Conservation (phyloP, 2,329 filamentous ascomycete species). For the Colletotrichum spinosum region DNA sequence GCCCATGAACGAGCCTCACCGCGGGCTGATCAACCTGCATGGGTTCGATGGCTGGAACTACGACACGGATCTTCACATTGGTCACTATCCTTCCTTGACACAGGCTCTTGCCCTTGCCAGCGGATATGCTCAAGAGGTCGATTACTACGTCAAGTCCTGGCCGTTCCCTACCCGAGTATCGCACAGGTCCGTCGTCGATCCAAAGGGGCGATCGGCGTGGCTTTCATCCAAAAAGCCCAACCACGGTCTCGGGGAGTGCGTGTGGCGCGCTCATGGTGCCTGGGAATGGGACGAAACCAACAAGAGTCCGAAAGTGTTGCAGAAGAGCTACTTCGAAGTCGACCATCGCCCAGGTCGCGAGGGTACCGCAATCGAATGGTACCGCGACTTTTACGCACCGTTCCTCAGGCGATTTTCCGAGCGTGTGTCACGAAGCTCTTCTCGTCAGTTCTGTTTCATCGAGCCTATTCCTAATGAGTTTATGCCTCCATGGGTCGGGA, state of each 20-base stretch:
- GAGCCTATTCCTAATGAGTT: constrained; percentile 56
- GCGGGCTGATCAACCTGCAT: constrained; percentile 53
- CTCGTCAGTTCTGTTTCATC: constrained; percentile 49
- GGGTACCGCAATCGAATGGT: constrained; percentile 52
- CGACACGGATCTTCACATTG: constrained; percentile 55
- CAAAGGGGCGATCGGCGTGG: constrained; percentile 51
- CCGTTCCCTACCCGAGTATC: constrained; percentile 53
- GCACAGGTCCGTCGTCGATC: constrained; percentile 49
- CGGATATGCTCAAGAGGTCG: constrained; percentile 50
- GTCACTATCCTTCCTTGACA: constrained; percentile 51
- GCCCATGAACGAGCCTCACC: constrained; percentile 56
- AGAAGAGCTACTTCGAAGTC: constrained; percentile 50
- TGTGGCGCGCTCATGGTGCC: constrained; percentile 55
- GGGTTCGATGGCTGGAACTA: constrained; percentile 55
- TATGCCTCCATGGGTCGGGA: constrained; percentile 50
- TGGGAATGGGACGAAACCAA: constrained; percentile 50
- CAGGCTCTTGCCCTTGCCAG: constrained; percentile 55
- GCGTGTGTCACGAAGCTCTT: constrained; percentile 46
- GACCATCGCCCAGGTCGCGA: constrained; percentile 52
- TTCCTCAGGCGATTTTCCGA: constrained; percentile 51
- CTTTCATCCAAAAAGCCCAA: constrained; percentile 38
- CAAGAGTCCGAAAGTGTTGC: constrained; percentile 42
- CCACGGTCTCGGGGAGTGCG: constrained; percentile 47
- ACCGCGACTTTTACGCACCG: constrained; percentile 55
- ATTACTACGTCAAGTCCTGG: constrained; percentile 56